Evolutionary conservation across 345 rosid genomes (phyloP).

Genomic region (Triadica sebifera): DNA sequence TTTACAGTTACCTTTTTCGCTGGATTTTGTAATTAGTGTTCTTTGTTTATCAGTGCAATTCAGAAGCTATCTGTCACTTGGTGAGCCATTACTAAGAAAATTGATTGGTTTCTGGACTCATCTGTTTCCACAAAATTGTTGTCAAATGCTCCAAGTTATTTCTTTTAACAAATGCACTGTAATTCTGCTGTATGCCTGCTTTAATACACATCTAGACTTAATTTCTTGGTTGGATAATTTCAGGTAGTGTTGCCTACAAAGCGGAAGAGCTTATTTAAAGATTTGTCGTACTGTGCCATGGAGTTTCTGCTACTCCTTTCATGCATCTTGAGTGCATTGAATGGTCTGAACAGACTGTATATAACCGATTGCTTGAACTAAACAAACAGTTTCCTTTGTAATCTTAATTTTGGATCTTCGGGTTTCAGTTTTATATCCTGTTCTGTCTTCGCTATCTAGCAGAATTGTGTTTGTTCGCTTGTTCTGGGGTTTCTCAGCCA

Average conservation of each 20-base stretch:
- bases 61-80: background rate
- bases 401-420: conserved; percentile 16
- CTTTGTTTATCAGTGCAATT: background rate
- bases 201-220: background rate
- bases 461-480: background rate
- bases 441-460: background rate
- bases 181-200: background rate
- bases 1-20: background rate
- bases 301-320: conserved; percentile 15
- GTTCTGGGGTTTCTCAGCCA: background rate
- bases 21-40: background rate
- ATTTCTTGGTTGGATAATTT: conserved; percentile 6
- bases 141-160: background rate
- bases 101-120: background rate
- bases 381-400: conserved; percentile 15
- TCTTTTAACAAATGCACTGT: background rate
- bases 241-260: conserved; percentile 21
- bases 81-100: background rate
- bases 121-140: background rate
- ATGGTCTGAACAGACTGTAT: conserved; percentile 39
- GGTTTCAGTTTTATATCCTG: background rate
- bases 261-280: conserved; percentile 13
- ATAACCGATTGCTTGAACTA: conserved; percentile 39
- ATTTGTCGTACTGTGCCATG: conserved; percentile 22
- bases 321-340: conserved; percentile 35